Base-by-base conservation (phyloP, 805 yeast species). In the Metschnikowia amazonensis region DNA sequence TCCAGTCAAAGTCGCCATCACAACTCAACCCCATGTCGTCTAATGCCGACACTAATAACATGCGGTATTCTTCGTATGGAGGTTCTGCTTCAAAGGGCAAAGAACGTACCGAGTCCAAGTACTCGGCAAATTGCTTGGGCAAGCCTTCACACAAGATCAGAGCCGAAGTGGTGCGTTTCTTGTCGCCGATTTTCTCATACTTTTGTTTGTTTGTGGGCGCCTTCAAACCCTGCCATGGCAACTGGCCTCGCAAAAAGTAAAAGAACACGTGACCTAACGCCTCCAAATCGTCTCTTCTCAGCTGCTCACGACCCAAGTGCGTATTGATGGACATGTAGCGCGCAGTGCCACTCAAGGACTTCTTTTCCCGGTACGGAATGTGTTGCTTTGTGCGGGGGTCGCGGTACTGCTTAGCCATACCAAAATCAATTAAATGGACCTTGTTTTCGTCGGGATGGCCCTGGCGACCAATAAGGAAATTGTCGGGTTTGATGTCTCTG, bases 211-310 rank as follows among this genome's bases (percentile, higher is more conserved):
- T 92, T 13, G 97, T 89, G 21, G 92, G 94, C 32, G 98, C 99
- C 69, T 89, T 89, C 60, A 92, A 78, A 3, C 99, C 99, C 70
- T 92, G 99, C 99, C 99, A 92, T 44, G 99, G 99, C 59, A 92
- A 79, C 14, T 95, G 86, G 36, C 99, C 98, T 47, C 96, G 81
- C 67, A 96, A 86, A 64, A 92, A 94, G 69, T 92, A 92, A 57
- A 92, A 87, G 58, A 94, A 76, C 44, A 92, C 97, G 63, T 92
- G 92, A 42, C 97, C 98, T 60, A 92, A 77, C 50, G 94, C 84
- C 70, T 94, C 99, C 58, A 92, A 77, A 66, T 92, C 99, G 68
- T 92, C 99, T 65, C 99, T 81, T 72, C 99, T 82, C 58, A 89
- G 82, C 70, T 92, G 99, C 66, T 92, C 99, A 57, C 92, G 86